phyloP scores from a whole-genome alignment of 495 filamentous ascomycete species.

The Achaetomiella virescens region DNA sequence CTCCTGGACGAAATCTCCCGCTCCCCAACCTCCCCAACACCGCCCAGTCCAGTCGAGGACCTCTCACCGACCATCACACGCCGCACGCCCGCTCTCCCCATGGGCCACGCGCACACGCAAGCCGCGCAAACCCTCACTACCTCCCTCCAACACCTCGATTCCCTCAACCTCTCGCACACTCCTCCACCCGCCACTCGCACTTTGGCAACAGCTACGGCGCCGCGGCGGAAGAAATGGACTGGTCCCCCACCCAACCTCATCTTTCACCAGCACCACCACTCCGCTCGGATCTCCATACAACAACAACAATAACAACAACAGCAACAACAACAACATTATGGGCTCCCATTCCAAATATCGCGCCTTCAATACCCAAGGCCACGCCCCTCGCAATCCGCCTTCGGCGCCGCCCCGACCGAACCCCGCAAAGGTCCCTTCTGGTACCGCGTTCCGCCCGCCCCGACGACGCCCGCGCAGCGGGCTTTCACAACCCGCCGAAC shows the following conservation, averaged over 20 bases:
- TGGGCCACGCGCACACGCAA: slow-evolving; percentile 15
- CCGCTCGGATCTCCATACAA: neutral
- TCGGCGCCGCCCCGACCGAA: slow-evolving; percentile 48
- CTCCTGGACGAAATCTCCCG: slow-evolving; percentile 40
- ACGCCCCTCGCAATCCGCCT: slow-evolving; percentile 44
- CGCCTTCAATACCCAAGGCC: slow-evolving; percentile 41
- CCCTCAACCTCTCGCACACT: slow-evolving; percentile 9
- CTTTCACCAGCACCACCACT: neutral
- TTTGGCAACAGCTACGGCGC: neutral
- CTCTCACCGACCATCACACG: neutral
- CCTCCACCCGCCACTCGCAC: neutral
- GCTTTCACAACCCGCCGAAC: slow-evolving; percentile 56
- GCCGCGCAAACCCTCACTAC: slow-evolving; percentile 6
- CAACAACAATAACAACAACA: too few relatives aligned
- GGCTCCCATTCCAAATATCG: slow-evolving; percentile 41
- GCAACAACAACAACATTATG: neutral
- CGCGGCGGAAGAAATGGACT: slow-evolving; percentile 67
- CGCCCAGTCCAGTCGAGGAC: slow-evolving; percentile 23
- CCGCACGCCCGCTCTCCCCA: neutral
- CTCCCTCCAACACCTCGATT: slow-evolving; percentile 12
- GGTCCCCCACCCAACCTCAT: slow-evolving; percentile 54
- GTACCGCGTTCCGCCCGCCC: slow-evolving; percentile 59
- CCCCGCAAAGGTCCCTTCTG: slow-evolving; percentile 42
- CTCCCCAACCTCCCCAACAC: slow-evolving; percentile 34
- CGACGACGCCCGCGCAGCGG: slow-evolving; percentile 56